Evolutionary conservation across 106 monocot genomes (phyloP).

Genomic region (Platanthera guangdongensis): DNA sequence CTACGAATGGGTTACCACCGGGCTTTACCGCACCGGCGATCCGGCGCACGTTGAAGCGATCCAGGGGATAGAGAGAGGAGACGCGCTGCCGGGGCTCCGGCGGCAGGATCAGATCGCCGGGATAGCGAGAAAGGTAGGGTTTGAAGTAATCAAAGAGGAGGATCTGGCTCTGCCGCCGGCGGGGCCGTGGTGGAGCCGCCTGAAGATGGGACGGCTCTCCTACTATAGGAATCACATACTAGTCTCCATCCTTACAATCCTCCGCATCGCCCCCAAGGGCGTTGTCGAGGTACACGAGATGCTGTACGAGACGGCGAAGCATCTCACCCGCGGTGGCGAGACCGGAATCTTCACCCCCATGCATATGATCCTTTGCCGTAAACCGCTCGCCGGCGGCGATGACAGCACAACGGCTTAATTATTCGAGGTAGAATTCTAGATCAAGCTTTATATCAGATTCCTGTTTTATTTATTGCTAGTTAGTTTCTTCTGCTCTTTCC

Average conservation of each 20-base stretch:
- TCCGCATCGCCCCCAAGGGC: constrained; percentile 57
- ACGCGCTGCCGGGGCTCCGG: constrained; percentile 64
- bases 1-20: constrained; percentile 79
- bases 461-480: constrained; percentile 4
- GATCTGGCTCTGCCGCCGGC: constrained; percentile 56
- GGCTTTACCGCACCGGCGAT: constrained; percentile 32
- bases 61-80: constrained; percentile 65
- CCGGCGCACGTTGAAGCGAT: constrained; percentile 46
- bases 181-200: constrained; percentile 64
- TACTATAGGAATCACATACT: constrained; percentile 72
- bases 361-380: constrained; percentile 72
- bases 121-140: constrained; percentile 42
- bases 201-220: constrained; percentile 61
- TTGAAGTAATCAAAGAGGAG: constrained; percentile 49
- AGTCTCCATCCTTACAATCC: constrained; percentile 25
- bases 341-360: constrained; percentile 70
- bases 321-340: constrained; percentile 54
- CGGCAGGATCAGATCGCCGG: constrained; percentile 41
- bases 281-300: constrained; percentile 71
- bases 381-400: constrained; percentile 8
- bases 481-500: not conserved
- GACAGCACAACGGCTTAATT: not conserved
- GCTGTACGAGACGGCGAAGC: constrained; percentile 56
- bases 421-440: not conserved
- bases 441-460: not conserved